Evolutionary conservation across 768 basidiomycete genomes (phyloP), one percentile per base, ranked within the genome.

Genomic region (Termitomyces sp.): DNA sequence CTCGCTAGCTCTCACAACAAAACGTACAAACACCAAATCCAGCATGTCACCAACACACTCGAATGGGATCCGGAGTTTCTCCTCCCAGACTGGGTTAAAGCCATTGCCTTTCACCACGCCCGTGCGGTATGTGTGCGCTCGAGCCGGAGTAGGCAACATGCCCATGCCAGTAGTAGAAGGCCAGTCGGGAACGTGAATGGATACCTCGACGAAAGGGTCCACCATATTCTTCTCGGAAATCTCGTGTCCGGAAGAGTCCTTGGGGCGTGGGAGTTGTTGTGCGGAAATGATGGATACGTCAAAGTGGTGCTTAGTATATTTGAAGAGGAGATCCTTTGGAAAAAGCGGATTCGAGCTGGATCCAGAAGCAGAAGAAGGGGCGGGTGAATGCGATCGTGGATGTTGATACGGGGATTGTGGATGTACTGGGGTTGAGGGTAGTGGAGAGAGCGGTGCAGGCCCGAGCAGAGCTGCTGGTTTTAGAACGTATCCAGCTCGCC

Each of bases 51-150:
- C 83, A n/a, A 88, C 79, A 66, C 87, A 87, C 46, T 86, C 85
- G 65, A 95, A 94, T 10, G 87, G 84, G 13, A 95, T 71, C 26
- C 76, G 72, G 41, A 94, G 72, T 43, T 72, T 71, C 63, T 93
- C 84, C 61, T 94, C 82, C 91, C 94, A 98, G 5, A 85, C 75
- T 0, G 96, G 96, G 69, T 97, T 97, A 75, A 97, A 95, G 3
- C 96, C 92, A 65, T 95, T 96, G 68, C 90, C 88, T 70, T 87
- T 87, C 57, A 95, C 86, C 2, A 79, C 75, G n/a, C 71, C 71
- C 14, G 94, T 95, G 57, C 82, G 78, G 53, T 69, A 74, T 11
- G 81, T 79, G 30, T 84, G 72, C 7, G 79, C 79, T 52, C 78
- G 72, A 47, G 78, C 77, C 0, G 55, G 47, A 18, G 52, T 60